Evolutionary conservation across 2,329 filamentous ascomycete genomes (phyloP).

Genomic region (Pestalotiopsis sp.): DNA sequence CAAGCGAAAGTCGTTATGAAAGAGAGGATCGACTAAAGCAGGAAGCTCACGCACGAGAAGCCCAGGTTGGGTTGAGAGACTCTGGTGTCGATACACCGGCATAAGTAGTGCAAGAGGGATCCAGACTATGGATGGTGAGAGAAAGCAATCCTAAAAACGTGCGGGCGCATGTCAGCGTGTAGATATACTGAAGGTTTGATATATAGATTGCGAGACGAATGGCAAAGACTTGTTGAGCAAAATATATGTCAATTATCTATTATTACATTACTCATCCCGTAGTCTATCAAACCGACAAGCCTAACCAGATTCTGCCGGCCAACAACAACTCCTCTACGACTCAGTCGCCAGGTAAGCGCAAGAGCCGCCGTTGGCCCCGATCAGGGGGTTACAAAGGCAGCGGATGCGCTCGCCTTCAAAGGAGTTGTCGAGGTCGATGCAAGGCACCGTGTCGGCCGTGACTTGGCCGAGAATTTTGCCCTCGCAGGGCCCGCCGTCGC

Average conservation of each 20-base stretch:
- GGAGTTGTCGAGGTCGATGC: background rate
- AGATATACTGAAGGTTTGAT: too few species aligned
- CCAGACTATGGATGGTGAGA: background rate
- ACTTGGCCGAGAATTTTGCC: background rate
- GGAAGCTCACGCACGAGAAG: background rate
- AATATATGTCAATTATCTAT: too few species aligned
- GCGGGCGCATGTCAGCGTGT: too few species aligned
- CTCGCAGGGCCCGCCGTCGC: background rate
- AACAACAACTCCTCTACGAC: background rate
- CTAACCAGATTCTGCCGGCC: too few species aligned
- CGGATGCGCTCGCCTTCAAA: background rate
- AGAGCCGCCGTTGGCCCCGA: background rate
- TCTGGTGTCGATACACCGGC: background rate
- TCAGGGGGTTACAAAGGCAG: background rate
- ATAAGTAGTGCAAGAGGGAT: background rate
- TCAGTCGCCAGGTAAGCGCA: background rate
- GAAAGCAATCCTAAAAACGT: too few species aligned
- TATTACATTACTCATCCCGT: too few species aligned
- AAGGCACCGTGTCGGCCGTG: background rate
- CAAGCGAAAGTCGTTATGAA: slow-evolving; percentile 23
- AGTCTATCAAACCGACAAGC: too few species aligned
- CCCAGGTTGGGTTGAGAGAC: background rate
- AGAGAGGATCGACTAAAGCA: slow-evolving; percentile 12
- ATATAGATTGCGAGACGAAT: too few species aligned
- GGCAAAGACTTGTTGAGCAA: too few species aligned